Evolutionary conservation across 2,329 filamentous ascomycete species (phyloP), one percentile per base, ranked within the genome.

Genomic region (Fusarium verticillioides): DNA sequence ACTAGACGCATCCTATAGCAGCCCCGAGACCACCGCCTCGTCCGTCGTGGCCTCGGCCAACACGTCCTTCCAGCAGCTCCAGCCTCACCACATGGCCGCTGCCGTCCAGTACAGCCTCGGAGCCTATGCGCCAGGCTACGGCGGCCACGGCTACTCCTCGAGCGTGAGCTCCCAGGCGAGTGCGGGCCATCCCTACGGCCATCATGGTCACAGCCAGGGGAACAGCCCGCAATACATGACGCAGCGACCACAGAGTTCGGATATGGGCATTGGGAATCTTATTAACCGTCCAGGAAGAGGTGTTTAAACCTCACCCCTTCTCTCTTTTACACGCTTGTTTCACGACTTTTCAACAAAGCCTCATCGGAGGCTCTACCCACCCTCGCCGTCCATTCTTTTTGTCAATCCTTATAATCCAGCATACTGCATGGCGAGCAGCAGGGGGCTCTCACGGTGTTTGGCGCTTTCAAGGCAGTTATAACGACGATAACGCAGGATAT

Each of bases 231-330:
- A 75, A 7, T 88, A 88, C 65, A 78, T 87, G 81, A 81, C 75
- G 13, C 84, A 85, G 72, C 81, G 88, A 46, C 82, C 89, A 61
- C 83, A 88, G 10, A 88, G 87, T 70, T 86, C 87, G 54, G 89
- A 90, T 74, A 90, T 91, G 88, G 88, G 87, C 30, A 90, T 91
- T 74, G 86, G 87, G 58, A 83, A 87, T 57, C 86, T 91, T 66
- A 88, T 91, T 74, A 89, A 90, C 79, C 84, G 87, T 30, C 83
- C 85, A 19, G 78, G 80, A 13, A 78, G 80, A 40, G 76, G 78
- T 37, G 36, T 77, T 42, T 78, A 44, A 52, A 37, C 37, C 30
- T 39, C 28, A 9, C n/a, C 13, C 23, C 7, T 34, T 19, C n/a
- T 56, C 18, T 53, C 21, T 54, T 23, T 19, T 34, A n/a, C 44